Evolutionary conservation across 352 stramenopile genomes (phyloP), one percentile per base, ranked within the genome.

Genomic region (Peronospora tabacina): DNA sequence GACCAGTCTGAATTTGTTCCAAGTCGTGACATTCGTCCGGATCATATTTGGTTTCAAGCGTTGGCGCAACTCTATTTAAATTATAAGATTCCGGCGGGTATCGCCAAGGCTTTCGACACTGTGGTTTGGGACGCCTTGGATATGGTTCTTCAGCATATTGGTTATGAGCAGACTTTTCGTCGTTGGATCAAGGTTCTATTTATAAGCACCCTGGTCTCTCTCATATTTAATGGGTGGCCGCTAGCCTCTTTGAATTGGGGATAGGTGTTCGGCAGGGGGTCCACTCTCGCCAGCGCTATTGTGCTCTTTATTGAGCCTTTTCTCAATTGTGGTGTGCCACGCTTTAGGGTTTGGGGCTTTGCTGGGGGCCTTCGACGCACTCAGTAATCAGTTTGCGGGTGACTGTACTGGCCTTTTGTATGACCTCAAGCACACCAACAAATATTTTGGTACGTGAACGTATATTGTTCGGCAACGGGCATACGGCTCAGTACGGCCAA

Each of bases 301-400:
- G 37, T 26, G 28, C 28, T 43, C 17, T 43, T 43, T 43, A 43
- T 43, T 16, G 37, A 43, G 16, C 37, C 37, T 43, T 43, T 43
- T n/a, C 30, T n/a, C 5, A 43, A 16, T 43, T 29, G 2, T 17
- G 29, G 1, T 17, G 17, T 5, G 17, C 7, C 17, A 43, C 15
- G 3, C 5, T 43, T 7, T 5, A 41, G 6, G 35, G 13, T 20
- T 1, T 11, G n/a, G n/a, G 10, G 35, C 35, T 41, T 24, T 24
- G 3, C 5, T 17, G 16, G 9, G 37, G 17, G 3, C 30, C 16
- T n/a, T 29, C 20, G 5, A 43, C 37, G 2, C 37, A 43, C 12
- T 43, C 20, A 17, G 8, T 43, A 1, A 43, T 29, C n/a, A 26
- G 17, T n/a, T 43, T 29, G 37, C 17, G 7, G 37, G 30, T 24